Conservation (phyloP, 352 stramenopile species). For the Globisporangium emineosum region DNA sequence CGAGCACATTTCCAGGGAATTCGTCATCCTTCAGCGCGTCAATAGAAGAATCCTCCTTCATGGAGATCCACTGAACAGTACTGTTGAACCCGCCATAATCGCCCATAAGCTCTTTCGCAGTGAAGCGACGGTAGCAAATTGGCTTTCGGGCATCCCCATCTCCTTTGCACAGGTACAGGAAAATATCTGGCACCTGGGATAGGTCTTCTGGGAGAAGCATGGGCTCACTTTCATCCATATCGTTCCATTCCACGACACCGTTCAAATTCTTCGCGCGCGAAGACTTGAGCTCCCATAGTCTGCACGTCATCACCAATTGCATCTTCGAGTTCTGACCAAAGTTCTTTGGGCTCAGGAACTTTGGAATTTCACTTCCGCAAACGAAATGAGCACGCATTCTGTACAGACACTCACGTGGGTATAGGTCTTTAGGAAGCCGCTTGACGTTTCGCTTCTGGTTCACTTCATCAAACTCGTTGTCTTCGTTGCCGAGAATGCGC, state of each 20-base stretch:
- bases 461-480: constrained; percentile 69
- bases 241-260: constrained; percentile 82
- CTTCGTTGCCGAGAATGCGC: constrained; percentile 63
- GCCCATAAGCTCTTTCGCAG: constrained; percentile 69
- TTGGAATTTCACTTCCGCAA: constrained; percentile 70
- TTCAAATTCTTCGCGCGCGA: constrained; percentile 67
- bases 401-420: constrained; percentile 61
- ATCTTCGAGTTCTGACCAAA: constrained; percentile 78
- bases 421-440: constrained; percentile 52
- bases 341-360: constrained; percentile 64
- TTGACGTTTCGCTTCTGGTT: constrained; percentile 87
- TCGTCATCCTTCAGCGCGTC: constrained; percentile 72
- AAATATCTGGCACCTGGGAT: constrained; percentile 83
- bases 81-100: constrained; percentile 46
- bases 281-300: constrained; percentile 59
- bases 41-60: constrained; percentile 82
- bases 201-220: constrained; percentile 70
- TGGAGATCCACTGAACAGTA: constrained; percentile 64
- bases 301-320: constrained; percentile 67
- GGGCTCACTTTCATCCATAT: constrained; percentile 71
- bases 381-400: constrained; percentile 73
- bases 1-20: constrained; percentile 82
- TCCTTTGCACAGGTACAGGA: constrained; percentile 82
- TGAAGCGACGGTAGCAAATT: constrained; percentile 81
- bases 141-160: constrained; percentile 56